phyloP scores from a whole-genome alignment of 163 green algal genomes.

The Chloroidium sp. region DNA sequence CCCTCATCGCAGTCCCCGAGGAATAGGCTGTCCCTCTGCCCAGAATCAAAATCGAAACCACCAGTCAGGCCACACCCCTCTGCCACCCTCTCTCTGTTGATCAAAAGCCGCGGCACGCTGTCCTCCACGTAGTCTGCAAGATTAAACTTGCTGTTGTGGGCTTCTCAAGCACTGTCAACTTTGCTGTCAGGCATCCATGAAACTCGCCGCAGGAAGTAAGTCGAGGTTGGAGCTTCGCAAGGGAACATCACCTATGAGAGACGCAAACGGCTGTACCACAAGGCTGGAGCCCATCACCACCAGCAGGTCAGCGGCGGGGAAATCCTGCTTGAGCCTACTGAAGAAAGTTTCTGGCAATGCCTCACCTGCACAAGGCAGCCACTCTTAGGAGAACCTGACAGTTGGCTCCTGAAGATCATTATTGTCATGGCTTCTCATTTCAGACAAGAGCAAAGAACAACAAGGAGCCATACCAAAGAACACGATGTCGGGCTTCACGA shows the following conservation, averaged over 20 bases:
- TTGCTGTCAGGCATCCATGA: background rate
- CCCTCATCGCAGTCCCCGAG: conserved; percentile 60
- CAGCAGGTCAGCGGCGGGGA: conserved; percentile 64
- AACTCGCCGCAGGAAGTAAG: background rate
- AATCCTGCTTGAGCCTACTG: conserved; percentile 26
- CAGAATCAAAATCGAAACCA: conserved; percentile 40
- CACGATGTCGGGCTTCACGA: conserved; percentile 82
- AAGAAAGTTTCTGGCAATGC: conserved; percentile 53
- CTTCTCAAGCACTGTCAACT: background rate
- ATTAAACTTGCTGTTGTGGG: background rate
- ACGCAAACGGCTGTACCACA: conserved; percentile 73
- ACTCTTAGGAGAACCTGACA: no score
- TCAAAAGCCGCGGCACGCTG: conserved; percentile 51
- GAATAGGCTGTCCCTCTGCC: conserved; percentile 47
- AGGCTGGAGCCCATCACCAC: conserved; percentile 80
- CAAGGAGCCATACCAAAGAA: conserved; percentile 56
- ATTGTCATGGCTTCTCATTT: background rate
- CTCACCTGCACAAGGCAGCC: conserved; percentile 32
- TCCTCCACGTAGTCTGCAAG: conserved; percentile 34
- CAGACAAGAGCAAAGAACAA: background rate
- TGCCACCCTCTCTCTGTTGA: conserved; percentile 69
- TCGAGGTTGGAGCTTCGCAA: no score
- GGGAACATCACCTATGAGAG: conserved; percentile 40
- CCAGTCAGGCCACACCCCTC: conserved; percentile 22
- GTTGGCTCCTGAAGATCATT: background rate